Conservation (phyloP, 257 asterid genomes). For the Pogostemon cablin region DNA sequence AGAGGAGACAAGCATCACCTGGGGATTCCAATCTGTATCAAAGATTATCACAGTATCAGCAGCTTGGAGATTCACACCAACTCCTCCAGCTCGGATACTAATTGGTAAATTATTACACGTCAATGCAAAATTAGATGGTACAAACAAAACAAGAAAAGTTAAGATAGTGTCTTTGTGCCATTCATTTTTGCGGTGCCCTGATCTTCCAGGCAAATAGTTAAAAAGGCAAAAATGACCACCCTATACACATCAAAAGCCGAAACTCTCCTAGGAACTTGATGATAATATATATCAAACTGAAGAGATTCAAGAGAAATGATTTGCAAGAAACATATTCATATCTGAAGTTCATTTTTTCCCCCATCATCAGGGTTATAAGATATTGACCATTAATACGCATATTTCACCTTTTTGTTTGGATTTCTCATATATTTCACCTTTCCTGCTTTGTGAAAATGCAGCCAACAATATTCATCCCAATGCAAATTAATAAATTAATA, state of each 20-base stretch:
- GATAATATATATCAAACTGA: slow-evolving; percentile 16
- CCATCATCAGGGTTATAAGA: not conserved
- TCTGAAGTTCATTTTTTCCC: not conserved
- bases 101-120: slow-evolving; percentile 28
- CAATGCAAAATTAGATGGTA: slow-evolving; percentile 25
- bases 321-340: not conserved
- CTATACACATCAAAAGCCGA: not conserved
- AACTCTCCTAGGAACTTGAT: slow-evolving; percentile 13
- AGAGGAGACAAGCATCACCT: slow-evolving; percentile 52
- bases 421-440: slow-evolving; percentile 14
- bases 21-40: slow-evolving; percentile 99
- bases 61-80: slow-evolving; percentile 99
- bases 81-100: slow-evolving; percentile 99
- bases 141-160: slow-evolving; percentile 17
- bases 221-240: slow-evolving; percentile 4
- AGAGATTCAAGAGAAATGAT: not conserved
- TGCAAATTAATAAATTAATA: not conserved
- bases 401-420: not conserved
- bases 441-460: not conserved
- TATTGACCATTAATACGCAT: not conserved
- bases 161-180: not conserved
- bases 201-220: not conserved
- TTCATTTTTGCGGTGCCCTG: slow-evolving; percentile 5
- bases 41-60: slow-evolving; percentile 99
- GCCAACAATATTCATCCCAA: not conserved